Evolutionary conservation across 2,329 filamentous ascomycete genomes (phyloP), one percentile per base, ranked within the genome.

Genomic region (Penicillium hesseltinei): DNA sequence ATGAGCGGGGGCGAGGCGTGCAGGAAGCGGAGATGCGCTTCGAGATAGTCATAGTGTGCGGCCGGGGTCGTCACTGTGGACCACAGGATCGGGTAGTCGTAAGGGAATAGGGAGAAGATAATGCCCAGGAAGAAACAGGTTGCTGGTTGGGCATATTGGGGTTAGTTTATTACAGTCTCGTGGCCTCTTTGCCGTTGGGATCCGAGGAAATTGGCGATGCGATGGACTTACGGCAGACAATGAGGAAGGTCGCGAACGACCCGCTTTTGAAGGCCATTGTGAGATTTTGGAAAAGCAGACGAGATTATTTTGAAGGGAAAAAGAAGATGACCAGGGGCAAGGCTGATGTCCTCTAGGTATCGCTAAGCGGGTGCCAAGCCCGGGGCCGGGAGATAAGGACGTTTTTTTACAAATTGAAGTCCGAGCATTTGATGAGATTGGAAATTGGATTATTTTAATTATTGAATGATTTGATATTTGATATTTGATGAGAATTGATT

Each of bases 101-200:
- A 99, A 60, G 94, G 92, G 77, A 97, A 95, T 62, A 88, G 87
- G 68, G 92, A 92, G 84, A 97, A 99, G 77, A 99, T 88, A 75
- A 97, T 92, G 68, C 94, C 94, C 63, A 99, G 89, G 84, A 97
- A 96, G 85, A 99, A 99, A 77, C 91, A 96, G 64, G 90, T 92
- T 63, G 89, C 89, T 92, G 68, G 38, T 51, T 46, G 19, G 21
- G 38, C 48, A n/a, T n/a, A 31, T 56, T 47, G 49, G 61, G 58
- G 58, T 56, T 55, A 60, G 56, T 58, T 44, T 19, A 3, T 56
- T 60, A 46, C 53, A 51, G 51, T 35, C 23, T 31, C 52, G 39
- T 50, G 51, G 40, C 33, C 43, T 58, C 31, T 51, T 54, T 45
- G 53, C 40, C 43, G 38, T 35, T 50, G 42, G 51, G 43, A 36